A percentile compares a stretch with the other conserved stretches of the same genome.
Conservation (phyloP, 2,329 filamentous ascomycete species). For the Geosmithia flava region DNA sequence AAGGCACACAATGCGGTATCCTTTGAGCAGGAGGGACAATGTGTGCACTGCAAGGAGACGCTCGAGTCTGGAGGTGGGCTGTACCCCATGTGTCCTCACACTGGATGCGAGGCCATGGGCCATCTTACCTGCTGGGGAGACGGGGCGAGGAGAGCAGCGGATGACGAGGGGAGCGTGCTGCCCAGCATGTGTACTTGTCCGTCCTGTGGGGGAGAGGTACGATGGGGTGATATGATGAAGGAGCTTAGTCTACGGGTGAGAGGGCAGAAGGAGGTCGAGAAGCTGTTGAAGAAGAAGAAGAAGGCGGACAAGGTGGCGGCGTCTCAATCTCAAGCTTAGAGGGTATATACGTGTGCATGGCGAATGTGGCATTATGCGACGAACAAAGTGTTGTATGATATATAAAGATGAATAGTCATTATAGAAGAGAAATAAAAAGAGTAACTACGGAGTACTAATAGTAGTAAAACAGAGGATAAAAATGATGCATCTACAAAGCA, state of each 20-base stretch:
- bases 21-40: slow-evolving; percentile 43
- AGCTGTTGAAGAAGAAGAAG: slow-evolving; percentile 46
- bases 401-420: too few species aligned
- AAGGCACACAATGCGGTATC: slow-evolving; percentile 41
- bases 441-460: background rate
- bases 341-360: too few species aligned
- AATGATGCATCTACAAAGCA: background rate
- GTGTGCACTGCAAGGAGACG: slow-evolving; percentile 35
- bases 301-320: slow-evolving; percentile 11
- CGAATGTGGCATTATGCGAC: too few species aligned
- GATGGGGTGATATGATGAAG: slow-evolving; percentile 71
- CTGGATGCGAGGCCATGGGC: slow-evolving; percentile 41
- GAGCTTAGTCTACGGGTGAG: slow-evolving; percentile 66
- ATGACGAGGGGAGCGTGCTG: slow-evolving; percentile 34
- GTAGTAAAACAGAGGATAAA: background rate
- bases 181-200: slow-evolving; percentile 63
- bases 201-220: slow-evolving; percentile 45
- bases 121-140: slow-evolving; percentile 48
- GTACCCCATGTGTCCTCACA: slow-evolving; percentile 42
- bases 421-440: too few species aligned
- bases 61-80: slow-evolving; percentile 36
- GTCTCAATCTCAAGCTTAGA: background rate
- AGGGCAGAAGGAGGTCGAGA: slow-evolving; percentile 57
- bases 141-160: slow-evolving; percentile 33
- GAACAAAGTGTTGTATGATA: too few species aligned